These are phyloP conservation scores for Vaccinium macrocarpon DNA, from an alignment of 148 eudicot genomes.

Conservation along the genomic window DNA sequence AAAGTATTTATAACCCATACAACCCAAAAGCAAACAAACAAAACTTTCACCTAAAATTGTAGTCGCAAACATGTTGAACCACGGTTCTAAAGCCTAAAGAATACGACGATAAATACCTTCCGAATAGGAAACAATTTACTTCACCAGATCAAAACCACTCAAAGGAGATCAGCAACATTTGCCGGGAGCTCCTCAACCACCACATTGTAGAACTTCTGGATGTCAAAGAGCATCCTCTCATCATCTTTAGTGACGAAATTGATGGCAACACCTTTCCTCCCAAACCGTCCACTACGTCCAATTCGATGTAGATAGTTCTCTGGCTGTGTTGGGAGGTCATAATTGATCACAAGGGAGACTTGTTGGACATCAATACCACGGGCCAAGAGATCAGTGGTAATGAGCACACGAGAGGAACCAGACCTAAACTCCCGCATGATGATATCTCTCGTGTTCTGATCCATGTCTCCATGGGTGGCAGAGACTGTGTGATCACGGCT, in stretches of 20 bases:
- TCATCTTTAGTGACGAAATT: slow-evolving; percentile 69
- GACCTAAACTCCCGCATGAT: slow-evolving; percentile 78
- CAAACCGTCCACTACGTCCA: slow-evolving; percentile 77
- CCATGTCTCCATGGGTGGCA: slow-evolving; percentile 86
- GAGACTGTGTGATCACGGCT: slow-evolving; percentile 82
- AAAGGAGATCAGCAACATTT: slow-evolving; percentile 71
- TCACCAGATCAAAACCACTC: slow-evolving; percentile 18
- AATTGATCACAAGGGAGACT: slow-evolving; percentile 74
- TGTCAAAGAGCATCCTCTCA: slow-evolving; percentile 67
- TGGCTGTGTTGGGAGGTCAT: slow-evolving; percentile 71
- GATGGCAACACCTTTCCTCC: slow-evolving; percentile 82
- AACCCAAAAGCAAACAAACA: slow-evolving; percentile 23
- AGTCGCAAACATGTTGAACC: slow-evolving; percentile 13
- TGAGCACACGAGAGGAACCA: slow-evolving; percentile 74
- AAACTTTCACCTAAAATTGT: slow-evolving; percentile 14
- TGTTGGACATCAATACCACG: slow-evolving; percentile 88
- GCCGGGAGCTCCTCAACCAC: slow-evolving; percentile 71
- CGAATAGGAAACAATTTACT: slow-evolving; percentile 12
- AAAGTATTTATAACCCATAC: slow-evolving; percentile 18
- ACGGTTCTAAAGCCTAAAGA: slow-evolving; percentile 15
- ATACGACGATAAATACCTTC: slow-evolving; percentile 15
- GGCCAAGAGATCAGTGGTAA: slow-evolving; percentile 71
- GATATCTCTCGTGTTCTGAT: slow-evolving; percentile 69
- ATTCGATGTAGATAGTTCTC: slow-evolving; percentile 78
- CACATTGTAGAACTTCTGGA: slow-evolving; percentile 71